phyloP scores from a whole-genome alignment of 768 basidiomycete genomes.

The Mycena leptocephala region DNA sequence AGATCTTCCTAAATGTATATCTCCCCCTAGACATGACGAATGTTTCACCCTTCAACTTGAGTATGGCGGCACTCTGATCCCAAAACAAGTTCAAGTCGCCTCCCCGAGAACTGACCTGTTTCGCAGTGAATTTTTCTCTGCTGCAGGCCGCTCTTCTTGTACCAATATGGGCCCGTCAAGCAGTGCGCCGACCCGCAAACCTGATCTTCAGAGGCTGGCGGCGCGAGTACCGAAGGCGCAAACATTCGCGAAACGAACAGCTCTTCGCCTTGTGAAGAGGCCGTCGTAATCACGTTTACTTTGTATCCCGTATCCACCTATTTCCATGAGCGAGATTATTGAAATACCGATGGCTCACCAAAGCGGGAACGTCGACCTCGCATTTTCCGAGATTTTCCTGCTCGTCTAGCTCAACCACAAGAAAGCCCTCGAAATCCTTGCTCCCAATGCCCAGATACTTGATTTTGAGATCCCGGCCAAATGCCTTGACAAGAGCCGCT shows the following conservation, averaged over 20 bases:
- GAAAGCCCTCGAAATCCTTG: constrained; percentile 50
- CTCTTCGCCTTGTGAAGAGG: constrained; percentile 43
- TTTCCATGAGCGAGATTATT: background rate
- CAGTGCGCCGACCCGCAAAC: constrained; percentile 73
- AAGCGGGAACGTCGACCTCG: constrained; percentile 46
- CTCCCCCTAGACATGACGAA: constrained; percentile 53
- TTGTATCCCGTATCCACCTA: constrained; percentile 53
- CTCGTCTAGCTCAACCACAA: constrained; percentile 61
- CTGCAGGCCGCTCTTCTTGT: constrained; percentile 49
- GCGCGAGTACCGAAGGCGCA: constrained; percentile 50
- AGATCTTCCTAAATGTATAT: constrained; percentile 31
- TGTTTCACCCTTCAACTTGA: constrained; percentile 57
- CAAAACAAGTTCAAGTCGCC: constrained; percentile 61
- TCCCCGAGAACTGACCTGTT: constrained; percentile 67
- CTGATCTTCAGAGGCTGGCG: constrained; percentile 58
- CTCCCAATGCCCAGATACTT: constrained; percentile 56
- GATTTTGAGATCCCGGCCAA: constrained; percentile 56
- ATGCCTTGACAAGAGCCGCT: constrained; percentile 52
- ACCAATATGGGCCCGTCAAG: constrained; percentile 67
- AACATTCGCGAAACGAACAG: constrained; percentile 70
- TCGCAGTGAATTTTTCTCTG: constrained; percentile 55
- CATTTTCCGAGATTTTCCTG: constrained; percentile 53
- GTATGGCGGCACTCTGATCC: constrained; percentile 47
- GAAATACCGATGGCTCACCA: constrained; percentile 47
- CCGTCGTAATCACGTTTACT: constrained; percentile 58